A percentile compares a stretch with the other conserved stretches of the same genome.
Evolutionary conservation across 768 basidiomycete genomes (phyloP).

Genomic region (Termitomyces sp.): DNA sequence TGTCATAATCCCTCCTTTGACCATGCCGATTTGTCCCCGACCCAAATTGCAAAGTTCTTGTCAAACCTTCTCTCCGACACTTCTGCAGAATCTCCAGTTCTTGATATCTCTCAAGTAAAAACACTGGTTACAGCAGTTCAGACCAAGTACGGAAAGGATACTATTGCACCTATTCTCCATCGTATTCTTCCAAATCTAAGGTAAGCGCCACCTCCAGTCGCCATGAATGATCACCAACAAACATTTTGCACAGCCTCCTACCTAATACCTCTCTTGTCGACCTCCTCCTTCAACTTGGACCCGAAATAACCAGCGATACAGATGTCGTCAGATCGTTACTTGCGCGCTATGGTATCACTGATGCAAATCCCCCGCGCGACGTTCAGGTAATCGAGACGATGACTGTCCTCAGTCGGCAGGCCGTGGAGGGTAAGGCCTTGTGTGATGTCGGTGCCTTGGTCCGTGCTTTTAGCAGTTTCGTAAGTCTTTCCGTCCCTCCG

Average conservation of each 20-base stretch:
- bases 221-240: background rate
- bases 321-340: conserved; percentile 67
- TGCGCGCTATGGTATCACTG: conserved; percentile 70
- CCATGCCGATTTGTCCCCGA: conserved; percentile 68
- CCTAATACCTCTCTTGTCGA: conserved; percentile 68
- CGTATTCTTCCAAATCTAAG: conserved; percentile 70
- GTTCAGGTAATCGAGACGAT: conserved; percentile 67
- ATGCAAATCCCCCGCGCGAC: conserved; percentile 65
- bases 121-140: conserved; percentile 70
- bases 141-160: conserved; percentile 76
- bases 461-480: conserved; percentile 66
- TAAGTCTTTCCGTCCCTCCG: conserved; percentile 32
- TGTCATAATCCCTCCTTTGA: conserved; percentile 81
- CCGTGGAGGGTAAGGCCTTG: conserved; percentile 64
- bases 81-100: conserved; percentile 59
- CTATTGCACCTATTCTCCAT: conserved; percentile 66
- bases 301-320: conserved; percentile 70
- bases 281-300: conserved; percentile 68
- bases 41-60: conserved; percentile 74
- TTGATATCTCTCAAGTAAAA: conserved; percentile 71
- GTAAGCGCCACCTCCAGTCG: conserved; percentile 28
- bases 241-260: conserved; percentile 42
- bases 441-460: conserved; percentile 75
- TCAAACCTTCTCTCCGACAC: conserved; percentile 72
- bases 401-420: conserved; percentile 57